Percentiles rank a stretch among this genome's conserved stretches.
phyloP scores from a whole-genome alignment of 2,329 filamentous ascomycete genomes.

The Thelonectria olida region DNA sequence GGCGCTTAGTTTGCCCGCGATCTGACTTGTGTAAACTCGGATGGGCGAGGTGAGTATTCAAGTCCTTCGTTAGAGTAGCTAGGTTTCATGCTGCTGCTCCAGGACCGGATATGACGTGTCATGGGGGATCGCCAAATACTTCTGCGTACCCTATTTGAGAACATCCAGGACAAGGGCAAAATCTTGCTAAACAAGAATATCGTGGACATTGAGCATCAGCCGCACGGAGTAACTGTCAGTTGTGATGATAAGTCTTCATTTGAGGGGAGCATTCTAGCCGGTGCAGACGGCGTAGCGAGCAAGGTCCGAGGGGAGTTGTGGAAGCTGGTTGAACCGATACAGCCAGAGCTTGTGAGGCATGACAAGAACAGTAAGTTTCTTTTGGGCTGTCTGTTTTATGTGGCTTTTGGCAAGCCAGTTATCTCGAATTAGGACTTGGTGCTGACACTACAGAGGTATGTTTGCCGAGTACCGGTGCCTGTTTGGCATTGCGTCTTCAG shows the following conservation, averaged over 20 bases:
- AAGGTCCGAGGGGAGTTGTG: neutral
- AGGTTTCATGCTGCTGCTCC: too few relatives aligned
- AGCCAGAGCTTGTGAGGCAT: neutral
- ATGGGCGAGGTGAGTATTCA: too few relatives aligned
- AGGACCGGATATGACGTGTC: too few relatives aligned
- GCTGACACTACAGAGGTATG: neutral
- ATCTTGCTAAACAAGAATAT: neutral
- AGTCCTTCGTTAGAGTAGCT: too few relatives aligned
- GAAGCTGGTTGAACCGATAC: neutral
- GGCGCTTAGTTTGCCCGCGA: too few relatives aligned
- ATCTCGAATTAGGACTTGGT: too few relatives aligned
- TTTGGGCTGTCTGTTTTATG: too few relatives aligned
- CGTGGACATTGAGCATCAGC: neutral
- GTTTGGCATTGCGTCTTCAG: neutral
- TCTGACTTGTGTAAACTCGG: too few relatives aligned
- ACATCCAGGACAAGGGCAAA: neutral
- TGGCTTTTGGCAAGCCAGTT: too few relatives aligned
- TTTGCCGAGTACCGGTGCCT: neutral
- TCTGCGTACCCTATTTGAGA: neutral
- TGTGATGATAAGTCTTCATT: neutral
- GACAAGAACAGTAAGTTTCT: too few relatives aligned
- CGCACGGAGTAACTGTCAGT: neutral
- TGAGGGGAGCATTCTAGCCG: neutral
- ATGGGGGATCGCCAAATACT: too few relatives aligned
- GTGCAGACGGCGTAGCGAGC: neutral